Base-by-base conservation (phyloP, 106 monocot species). In the Cymbidium sinense region DNA sequence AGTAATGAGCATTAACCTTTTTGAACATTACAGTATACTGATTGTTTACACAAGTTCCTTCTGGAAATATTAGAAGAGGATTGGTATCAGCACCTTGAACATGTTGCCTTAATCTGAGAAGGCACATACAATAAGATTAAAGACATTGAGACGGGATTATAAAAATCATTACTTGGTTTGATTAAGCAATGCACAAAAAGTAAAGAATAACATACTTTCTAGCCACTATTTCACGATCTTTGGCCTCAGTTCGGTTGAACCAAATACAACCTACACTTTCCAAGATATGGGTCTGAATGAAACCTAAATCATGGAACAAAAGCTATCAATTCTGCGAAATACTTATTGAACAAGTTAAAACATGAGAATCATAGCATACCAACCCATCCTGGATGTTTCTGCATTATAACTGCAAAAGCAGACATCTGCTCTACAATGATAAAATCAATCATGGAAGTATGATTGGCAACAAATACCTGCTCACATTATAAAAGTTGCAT, bases 331-430 rank as follows among this genome's bases (percentile, higher is more conserved):
- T n/a, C n/a, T n/a, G n/a, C n/a, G n/a, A n/a, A n/a, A n/a, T n/a
- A n/a, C n/a, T n/a, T n/a, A n/a, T n/a, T n/a, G n/a, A n/a, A n/a
- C n/a, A n/a, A n/a, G n/a, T n/a, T n/a, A n/a, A n/a, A n/a, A n/a
- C n/a, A n/a, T n/a, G n/a, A n/a, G n/a, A n/a, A n/a, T n/a, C n/a
- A n/a, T n/a, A 10, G 12, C 94, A 81, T 81, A 96, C 96, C 96
- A 85, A 96, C 96, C 96, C 96, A 94, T 80, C 96, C 96, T 82
- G 96, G 96, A 88, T 96, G 96, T 43, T 96, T 96, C 79, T 96
- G 96, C 96, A 96, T 96, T 47, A 96, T 96, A 73, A 96, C 96
- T 70, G 96, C 96, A 96, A 96, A 96, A 79, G 96, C 91, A 70
- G 96, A 88, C 89, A 94, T 96, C 65, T 96, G 96, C 81, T 96